Conservation (phyloP, 805 yeast genomes). For the Wickerhamiella sorbophila region DNA sequence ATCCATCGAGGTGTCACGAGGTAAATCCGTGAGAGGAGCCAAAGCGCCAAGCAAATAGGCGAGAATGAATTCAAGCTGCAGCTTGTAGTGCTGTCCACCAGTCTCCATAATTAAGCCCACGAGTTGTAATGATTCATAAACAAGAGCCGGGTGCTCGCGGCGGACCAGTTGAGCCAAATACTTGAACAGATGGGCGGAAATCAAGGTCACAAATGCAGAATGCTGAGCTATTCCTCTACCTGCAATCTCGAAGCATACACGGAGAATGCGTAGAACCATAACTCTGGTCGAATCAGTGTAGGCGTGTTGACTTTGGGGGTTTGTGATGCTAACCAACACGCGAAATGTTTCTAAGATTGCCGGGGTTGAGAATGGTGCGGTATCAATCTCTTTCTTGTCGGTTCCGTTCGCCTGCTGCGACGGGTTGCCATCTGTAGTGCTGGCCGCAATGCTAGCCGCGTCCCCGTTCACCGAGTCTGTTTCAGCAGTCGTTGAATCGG, state of each 20-base stretch:
- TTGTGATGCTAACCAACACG: slow-evolving; percentile 61
- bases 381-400: background rate
- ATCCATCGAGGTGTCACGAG: slow-evolving; percentile 27
- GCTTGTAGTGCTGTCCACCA: slow-evolving; percentile 48
- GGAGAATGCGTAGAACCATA: slow-evolving; percentile 63
- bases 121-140: slow-evolving; percentile 62
- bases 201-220: slow-evolving; percentile 48
- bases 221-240: slow-evolving; percentile 51
- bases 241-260: slow-evolving; percentile 67
- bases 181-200: slow-evolving; percentile 74
- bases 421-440: background rate
- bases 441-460: background rate
- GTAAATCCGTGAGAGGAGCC: slow-evolving; percentile 25
- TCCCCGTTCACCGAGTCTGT: background rate
- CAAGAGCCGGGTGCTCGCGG: slow-evolving; percentile 52
- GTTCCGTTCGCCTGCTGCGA: background rate
- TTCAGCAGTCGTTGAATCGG: background rate
- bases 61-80: slow-evolving; percentile 55
- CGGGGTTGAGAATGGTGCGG: background rate
- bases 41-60: slow-evolving; percentile 28
- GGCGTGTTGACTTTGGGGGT: slow-evolving; percentile 62
- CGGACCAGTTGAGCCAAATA: slow-evolving; percentile 70
- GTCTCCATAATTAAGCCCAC: slow-evolving; percentile 59
- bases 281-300: slow-evolving; percentile 80
- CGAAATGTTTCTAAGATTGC: slow-evolving; percentile 28